Evolutionary conservation across 768 basidiomycete species (phyloP).

Genomic region (Kwoniella botswanensis): DNA sequence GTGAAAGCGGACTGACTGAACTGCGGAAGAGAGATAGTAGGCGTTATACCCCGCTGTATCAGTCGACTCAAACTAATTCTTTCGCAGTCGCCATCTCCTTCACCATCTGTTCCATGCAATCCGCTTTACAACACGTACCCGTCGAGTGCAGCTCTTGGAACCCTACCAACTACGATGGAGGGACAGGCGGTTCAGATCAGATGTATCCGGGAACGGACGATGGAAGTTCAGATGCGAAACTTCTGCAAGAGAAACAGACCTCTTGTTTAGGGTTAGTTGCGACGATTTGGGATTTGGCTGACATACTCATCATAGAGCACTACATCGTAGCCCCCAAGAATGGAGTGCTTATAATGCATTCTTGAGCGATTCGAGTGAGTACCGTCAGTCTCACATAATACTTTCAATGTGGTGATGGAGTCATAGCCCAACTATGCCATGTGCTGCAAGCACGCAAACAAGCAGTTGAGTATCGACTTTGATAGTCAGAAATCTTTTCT

Average conservation of each 20-base stretch:
- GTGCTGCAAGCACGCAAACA: constrained; percentile 38
- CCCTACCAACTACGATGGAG: not conserved
- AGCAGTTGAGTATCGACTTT: constrained; percentile 29
- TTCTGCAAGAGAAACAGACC: constrained; percentile 9
- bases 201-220: too few species aligned
- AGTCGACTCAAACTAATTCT: too few species aligned
- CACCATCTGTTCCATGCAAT: constrained; percentile 51
- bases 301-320: constrained; percentile 32
- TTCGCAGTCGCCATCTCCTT: constrained; percentile 50
- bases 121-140: constrained; percentile 46
- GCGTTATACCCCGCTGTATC: not conserved
- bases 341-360: constrained; percentile 56
- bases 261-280: constrained; percentile 32
- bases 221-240: not conserved
- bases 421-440: constrained; percentile 50
- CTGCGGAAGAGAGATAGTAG: constrained; percentile 29
- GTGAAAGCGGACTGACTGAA: constrained; percentile 11
- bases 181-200: too few species aligned
- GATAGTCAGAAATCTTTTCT: too few species aligned
- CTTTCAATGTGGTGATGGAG: not conserved
- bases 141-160: constrained; percentile 47
- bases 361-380: constrained; percentile 52
- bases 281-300: constrained; percentile 1
- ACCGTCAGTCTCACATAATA: too few species aligned
- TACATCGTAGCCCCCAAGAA: constrained; percentile 55